Percentiles rank a stretch among this genome's conserved stretches.
Conservation (phyloP, 441 rosid species). For the Flueggea neowawraea region DNA sequence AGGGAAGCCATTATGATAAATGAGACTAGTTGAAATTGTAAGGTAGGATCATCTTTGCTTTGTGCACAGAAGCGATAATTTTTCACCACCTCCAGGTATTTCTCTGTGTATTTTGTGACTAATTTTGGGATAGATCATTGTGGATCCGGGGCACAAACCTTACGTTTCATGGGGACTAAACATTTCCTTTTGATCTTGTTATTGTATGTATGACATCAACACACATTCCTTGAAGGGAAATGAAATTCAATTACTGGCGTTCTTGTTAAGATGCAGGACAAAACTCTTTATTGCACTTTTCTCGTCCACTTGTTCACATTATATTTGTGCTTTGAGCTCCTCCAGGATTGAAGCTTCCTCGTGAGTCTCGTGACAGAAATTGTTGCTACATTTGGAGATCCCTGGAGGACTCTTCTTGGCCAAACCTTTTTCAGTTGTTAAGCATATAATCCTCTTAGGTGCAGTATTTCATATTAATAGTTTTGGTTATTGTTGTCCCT, state of each 20-base stretch:
- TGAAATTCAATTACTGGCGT: conserved; percentile 13
- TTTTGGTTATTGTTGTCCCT: no score
- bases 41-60: conserved; percentile 23
- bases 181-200: conserved; percentile 7
- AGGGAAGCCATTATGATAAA: conserved; percentile 29
- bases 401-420: no score
- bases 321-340: no score
- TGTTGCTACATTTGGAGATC: no score
- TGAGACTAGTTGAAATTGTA: conserved; percentile 11
- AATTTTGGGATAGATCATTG: conserved; percentile 13
- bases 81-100: conserved; percentile 13
- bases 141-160: conserved; percentile 16
- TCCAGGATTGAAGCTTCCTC: no score
- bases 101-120: conserved; percentile 13
- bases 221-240: conserved; percentile 9
- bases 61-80: conserved; percentile 24
- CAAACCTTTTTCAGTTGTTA: no score
- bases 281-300: no score
- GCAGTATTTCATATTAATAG: no score
- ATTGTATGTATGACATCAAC: conserved; percentile 12
- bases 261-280: background rate
- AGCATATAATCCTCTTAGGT: no score
- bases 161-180: conserved; percentile 2
- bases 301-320: no score
- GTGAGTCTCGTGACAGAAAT: no score